A percentile compares a stretch with the other conserved stretches of the same genome.
Conservation (phyloP, 305 asterid species). For the Fraxinus velutina region DNA sequence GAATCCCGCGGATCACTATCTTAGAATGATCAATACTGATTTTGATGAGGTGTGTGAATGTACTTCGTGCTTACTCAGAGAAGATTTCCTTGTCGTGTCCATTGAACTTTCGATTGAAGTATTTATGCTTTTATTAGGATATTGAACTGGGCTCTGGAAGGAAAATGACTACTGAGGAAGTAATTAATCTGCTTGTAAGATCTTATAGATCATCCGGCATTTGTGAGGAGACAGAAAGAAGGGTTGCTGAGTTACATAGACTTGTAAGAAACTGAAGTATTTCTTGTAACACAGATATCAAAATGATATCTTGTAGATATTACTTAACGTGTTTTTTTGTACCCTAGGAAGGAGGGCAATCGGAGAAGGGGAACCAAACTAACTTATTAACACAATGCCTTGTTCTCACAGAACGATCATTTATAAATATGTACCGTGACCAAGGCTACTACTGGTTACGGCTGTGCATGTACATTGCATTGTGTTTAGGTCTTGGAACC, state of each 20-base stretch:
- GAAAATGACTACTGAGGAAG: constrained; percentile 34
- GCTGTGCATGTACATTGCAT: constrained; percentile 43
- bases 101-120: neutral
- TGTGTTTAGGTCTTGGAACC: constrained; percentile 56
- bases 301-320: neutral
- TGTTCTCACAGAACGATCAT: constrained; percentile 53
- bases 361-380: constrained; percentile 31
- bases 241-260: constrained; percentile 36
- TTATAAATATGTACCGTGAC: constrained; percentile 57
- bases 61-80: neutral
- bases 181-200: constrained; percentile 36
- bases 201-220: constrained; percentile 40
- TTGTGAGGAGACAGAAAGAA: constrained; percentile 32
- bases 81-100: neutral
- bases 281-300: neutral
- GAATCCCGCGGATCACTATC: constrained; percentile 67
- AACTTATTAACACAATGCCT: constrained; percentile 36
- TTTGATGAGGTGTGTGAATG: constrained; percentile 43
- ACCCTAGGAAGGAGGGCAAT: constrained; percentile 32
- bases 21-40: constrained; percentile 54
- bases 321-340: neutral
- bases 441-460: constrained; percentile 67
- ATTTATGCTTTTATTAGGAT: constrained; percentile 33
- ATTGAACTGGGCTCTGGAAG: constrained; percentile 41
- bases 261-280: constrained; percentile 32